Conservation (phyloP, 2,329 filamentous ascomycete species). For the Aphanoascus verrucosus region DNA sequence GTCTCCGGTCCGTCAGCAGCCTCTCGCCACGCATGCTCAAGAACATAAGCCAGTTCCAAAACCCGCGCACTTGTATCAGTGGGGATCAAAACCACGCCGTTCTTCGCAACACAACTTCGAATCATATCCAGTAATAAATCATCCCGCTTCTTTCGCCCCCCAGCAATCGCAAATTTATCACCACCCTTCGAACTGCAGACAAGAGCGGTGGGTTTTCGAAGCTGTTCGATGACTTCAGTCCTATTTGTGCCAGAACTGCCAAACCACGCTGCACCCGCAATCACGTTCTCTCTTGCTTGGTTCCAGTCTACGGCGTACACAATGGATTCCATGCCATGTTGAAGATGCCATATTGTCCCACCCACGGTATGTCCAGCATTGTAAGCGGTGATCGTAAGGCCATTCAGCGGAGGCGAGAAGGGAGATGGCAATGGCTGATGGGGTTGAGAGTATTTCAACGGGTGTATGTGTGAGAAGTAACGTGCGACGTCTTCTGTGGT, state of each 20-base stretch:
- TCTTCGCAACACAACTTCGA: slow-evolving; percentile 62
- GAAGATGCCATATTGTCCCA: slow-evolving; percentile 97
- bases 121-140: slow-evolving; percentile 76
- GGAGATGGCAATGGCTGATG: slow-evolving; percentile 80
- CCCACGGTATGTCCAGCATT: slow-evolving; percentile 92
- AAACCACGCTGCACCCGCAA: slow-evolving; percentile 87
- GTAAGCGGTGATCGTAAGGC: slow-evolving; percentile 89
- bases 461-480: slow-evolving; percentile 83
- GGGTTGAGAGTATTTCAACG: slow-evolving; percentile 92
- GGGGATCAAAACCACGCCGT: slow-evolving; percentile 85
- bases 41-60: slow-evolving; percentile 77
- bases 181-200: slow-evolving; percentile 83
- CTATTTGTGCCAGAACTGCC: slow-evolving; percentile 69
- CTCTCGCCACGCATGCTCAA: slow-evolving; percentile 83
- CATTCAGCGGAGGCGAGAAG: slow-evolving; percentile 79
- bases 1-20: slow-evolving; percentile 47
- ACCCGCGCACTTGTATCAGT: slow-evolving; percentile 93
- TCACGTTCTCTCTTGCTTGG: slow-evolving; percentile 88
- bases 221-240: slow-evolving; percentile 82
- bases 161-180: slow-evolving; percentile 57
- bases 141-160: slow-evolving; percentile 70
- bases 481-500: slow-evolving; percentile 78
- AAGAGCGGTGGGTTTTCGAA: slow-evolving; percentile 85
- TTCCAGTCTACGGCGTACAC: slow-evolving; percentile 99
- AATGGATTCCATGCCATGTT: slow-evolving; percentile 90